A percentile compares a stretch with the other conserved stretches of the same genome.
Conservation (phyloP, 2,329 filamentous ascomycete genomes). For the Cadophora gregata region DNA sequence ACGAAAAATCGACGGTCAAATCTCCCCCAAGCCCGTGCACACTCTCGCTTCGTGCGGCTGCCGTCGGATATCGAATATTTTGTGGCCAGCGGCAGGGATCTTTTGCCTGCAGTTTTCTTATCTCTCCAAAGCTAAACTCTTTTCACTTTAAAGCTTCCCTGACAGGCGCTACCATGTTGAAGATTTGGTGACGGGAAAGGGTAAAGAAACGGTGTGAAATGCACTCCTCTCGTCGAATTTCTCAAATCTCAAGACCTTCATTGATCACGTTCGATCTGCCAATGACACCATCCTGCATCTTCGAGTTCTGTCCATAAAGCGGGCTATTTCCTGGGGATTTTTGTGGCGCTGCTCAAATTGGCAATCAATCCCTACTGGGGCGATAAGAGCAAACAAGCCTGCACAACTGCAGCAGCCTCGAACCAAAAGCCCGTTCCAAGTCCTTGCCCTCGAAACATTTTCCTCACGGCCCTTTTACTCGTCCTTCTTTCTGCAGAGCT, state of each 20-base stretch:
- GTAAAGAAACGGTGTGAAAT: constrained; percentile 2
- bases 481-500: neutral
- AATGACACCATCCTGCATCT: constrained; percentile 3
- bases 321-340: constrained; percentile 7
- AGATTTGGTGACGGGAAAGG: constrained; percentile 2
- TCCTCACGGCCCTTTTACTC: constrained; percentile 7
- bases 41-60: constrained; percentile 14
- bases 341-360: constrained; percentile 1
- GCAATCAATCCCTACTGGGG: neutral
- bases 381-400: constrained; percentile 15
- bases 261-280: neutral
- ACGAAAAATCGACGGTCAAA: constrained; percentile 8
- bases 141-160: neutral
- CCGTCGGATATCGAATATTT: constrained; percentile 4
- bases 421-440: constrained; percentile 16
- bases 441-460: constrained; percentile 11
- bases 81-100: neutral
- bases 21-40: constrained; percentile 14
- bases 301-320: neutral
- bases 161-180: constrained; percentile 2
- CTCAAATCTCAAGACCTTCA: neutral
- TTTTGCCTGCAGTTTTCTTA: constrained; percentile 1
- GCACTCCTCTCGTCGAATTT: neutral
- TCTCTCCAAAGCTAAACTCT: constrained; percentile 3
- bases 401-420: constrained; percentile 13